Evolutionary conservation across 495 filamentous ascomycete species (phyloP), one percentile per base, ranked within the genome.

Genomic region (Geoglossum glabrum): DNA sequence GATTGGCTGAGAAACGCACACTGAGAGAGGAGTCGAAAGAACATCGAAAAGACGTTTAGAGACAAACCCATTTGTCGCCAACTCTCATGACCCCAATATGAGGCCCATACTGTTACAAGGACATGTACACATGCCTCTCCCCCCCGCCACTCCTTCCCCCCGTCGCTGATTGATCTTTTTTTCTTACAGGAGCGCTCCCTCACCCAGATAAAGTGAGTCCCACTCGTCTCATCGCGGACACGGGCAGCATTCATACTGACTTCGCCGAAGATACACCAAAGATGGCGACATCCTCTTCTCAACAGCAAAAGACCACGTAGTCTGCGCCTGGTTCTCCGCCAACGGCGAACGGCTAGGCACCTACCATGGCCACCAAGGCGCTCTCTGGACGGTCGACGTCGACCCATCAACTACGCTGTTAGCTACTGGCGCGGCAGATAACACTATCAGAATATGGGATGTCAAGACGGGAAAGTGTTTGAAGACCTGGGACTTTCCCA

Each of bases 281-380:
- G 92, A 98, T 72, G 92, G 92, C 72, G 92, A 99, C 70, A 80
- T 99, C 58, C 79, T 99, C 63, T 97, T 99, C 75, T 96, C 92
- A 55, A 87, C 88, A 51, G 81, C 92, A 58, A 99, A 99, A 74
- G 92, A 99, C 74, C 92, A 97, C 70, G 79, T 90, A 61, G 86
- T 95, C 64, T 94, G 90, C 75, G 88, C 79, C 61, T 96, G 90
- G 89, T 95, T 80, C 74, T 80, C 87, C 50, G 86, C 85, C 71
- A 95, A 94, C 72, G 89, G 89, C 72, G 89, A 95, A 76, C 82
- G 90, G 61, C 77, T 97, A 56, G 90, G 90, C 67, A 93, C 90
- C 61, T 99, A 99, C 73, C 80, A 85, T 66, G 92, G 92, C 66
- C 92, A 99, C 76, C 84, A 90, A 67, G 92, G 92, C 70, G 93